Conservation (phyloP, 2,329 filamentous ascomycete species). For the Pyrenochaeta sp. region DNA sequence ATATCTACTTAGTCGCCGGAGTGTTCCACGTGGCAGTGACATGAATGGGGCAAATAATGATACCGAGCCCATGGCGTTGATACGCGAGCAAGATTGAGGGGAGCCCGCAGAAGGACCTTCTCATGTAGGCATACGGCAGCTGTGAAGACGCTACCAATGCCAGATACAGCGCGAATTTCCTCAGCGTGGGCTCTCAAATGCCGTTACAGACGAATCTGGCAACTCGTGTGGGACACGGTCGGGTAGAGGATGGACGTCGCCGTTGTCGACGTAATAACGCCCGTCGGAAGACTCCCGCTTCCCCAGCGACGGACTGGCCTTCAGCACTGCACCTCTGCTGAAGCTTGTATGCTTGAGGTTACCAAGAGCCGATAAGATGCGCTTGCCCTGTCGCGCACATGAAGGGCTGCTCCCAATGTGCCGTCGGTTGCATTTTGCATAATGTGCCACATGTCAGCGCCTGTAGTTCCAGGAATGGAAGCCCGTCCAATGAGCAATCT, state of each 20-base stretch:
- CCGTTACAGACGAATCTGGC: background rate
- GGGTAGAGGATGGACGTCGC: background rate
- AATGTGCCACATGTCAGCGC: background rate
- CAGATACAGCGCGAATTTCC: constrained; percentile 1
- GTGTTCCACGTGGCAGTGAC: constrained; percentile 13
- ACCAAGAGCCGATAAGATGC: background rate
- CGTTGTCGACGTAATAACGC: constrained; percentile 6
- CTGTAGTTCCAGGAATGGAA: background rate
- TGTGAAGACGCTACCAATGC: background rate
- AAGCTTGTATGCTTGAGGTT: constrained; percentile 4
- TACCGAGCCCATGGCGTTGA: background rate
- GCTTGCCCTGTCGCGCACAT: background rate
- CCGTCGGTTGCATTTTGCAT: constrained; percentile 1
- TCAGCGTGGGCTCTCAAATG: constrained; percentile 4
- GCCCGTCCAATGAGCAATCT: background rate
- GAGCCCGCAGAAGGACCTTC: no score
- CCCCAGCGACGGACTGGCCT: constrained; percentile 4
- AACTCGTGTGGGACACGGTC: constrained; percentile 4
- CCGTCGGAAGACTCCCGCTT: constrained; percentile 11
- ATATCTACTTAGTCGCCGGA: constrained; percentile 1
- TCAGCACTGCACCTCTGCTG: background rate
- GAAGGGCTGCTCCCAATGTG: background rate
- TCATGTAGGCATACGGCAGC: background rate
- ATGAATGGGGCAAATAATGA: constrained; percentile 7
- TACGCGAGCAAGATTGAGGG: background rate